Percentiles rank a stretch among this genome's conserved stretches.
Evolutionary conservation across 2,329 filamentous ascomycete genomes (phyloP).

Genomic region (Berkeleyomyces basicola): DNA sequence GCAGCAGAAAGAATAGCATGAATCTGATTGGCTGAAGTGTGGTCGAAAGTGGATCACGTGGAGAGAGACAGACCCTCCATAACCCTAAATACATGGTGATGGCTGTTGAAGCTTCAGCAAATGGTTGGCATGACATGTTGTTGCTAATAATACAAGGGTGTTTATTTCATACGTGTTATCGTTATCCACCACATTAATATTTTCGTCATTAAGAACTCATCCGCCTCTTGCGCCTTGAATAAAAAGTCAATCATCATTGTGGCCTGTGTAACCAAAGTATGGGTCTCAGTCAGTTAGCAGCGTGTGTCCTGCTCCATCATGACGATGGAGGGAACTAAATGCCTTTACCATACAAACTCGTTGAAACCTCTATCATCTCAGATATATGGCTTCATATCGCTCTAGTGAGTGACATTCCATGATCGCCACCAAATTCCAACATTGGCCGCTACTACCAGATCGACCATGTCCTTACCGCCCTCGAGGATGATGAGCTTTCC

Average conservation of each 20-base stretch:
- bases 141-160: no score
- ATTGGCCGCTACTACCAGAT: constrained; percentile 79
- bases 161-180: no score
- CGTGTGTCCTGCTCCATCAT: no score
- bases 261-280: no score
- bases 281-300: no score
- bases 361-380: neutral
- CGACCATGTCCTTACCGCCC: constrained; percentile 88
- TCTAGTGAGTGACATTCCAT: constrained; percentile 43
- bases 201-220: no score
- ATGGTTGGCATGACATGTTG: no score
- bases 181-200: no score
- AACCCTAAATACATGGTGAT: no score
- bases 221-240: no score
- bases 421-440: constrained; percentile 87
- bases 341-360: neutral
- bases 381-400: neutral
- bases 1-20: neutral
- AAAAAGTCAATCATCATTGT: no score
- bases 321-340: neutral
- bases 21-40: neutral
- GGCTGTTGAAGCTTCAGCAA: no score
- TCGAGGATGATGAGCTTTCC: constrained; percentile 83
- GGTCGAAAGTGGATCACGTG: neutral
- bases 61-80: neutral